phyloP scores from a whole-genome alignment of 495 filamentous ascomycete genomes.

The Talaromyces adpressus region DNA sequence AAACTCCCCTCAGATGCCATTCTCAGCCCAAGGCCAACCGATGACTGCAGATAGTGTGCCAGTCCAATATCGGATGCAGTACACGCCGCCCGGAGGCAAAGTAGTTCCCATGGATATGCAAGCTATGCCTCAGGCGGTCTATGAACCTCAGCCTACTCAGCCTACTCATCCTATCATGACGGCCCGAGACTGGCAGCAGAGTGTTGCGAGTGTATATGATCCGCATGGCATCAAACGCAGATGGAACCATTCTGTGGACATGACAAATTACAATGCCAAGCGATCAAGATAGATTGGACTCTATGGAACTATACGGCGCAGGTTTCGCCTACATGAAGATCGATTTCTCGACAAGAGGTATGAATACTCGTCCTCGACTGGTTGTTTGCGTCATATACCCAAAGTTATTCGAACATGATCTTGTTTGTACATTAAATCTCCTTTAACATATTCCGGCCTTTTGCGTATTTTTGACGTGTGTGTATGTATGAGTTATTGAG shows the following conservation, averaged over 20 bases:
- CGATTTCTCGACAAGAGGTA: neutral
- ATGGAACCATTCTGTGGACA: constrained; percentile 48
- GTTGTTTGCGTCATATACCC: neutral
- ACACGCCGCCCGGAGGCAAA: constrained; percentile 25
- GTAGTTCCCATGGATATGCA: constrained; percentile 33
- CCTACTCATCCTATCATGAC: constrained; percentile 64
- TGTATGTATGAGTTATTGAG: constrained; percentile 4
- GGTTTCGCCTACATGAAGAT: constrained; percentile 3
- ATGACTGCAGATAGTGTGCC: constrained; percentile 20
- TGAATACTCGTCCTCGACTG: neutral
- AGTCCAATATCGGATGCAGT: constrained; percentile 33
- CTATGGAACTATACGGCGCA: neutral
- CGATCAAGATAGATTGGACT: constrained; percentile 24
- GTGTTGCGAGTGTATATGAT: constrained; percentile 83
- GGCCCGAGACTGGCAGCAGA: constrained; percentile 94
- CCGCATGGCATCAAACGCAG: constrained; percentile 65
- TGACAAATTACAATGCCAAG: constrained; percentile 27
- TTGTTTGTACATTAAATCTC: constrained; percentile 5
- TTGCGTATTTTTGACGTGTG: neutral
- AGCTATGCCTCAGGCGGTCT: constrained; percentile 46
- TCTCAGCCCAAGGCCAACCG: constrained; percentile 24
- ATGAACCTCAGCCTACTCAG: constrained; percentile 47
- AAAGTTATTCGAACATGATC: neutral
- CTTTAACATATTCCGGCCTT: neutral
- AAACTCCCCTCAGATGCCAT: constrained; percentile 40